Evolutionary conservation across 345 rosid genomes (phyloP), one percentile per base, ranked within the genome.

Genomic region (Sonneratia caseolaris): DNA sequence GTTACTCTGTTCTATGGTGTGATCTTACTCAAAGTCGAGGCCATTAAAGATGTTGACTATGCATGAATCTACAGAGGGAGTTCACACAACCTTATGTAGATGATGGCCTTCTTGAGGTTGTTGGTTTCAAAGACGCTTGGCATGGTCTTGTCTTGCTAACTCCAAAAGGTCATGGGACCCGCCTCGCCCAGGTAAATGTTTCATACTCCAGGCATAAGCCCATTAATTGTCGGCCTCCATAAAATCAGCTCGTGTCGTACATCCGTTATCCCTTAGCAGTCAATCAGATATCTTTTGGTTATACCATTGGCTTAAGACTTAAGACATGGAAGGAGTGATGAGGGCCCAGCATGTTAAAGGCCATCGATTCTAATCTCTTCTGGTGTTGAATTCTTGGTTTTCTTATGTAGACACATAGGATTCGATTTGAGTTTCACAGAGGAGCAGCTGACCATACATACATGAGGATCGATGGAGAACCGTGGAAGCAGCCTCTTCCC

Each of bases 51-150:
- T 49, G 15, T 8, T 70, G 43, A 70, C 24, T 53, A 27, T 53
- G 35, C 64, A 53, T 40, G 68, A 64, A 48, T 66, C 15, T 75
- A 65, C 90, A 93, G 98, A 88, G 84, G 82, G 84, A 79, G 72
- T 79, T 87, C 76, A 91, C 97, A 75, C 82, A 87, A 8, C 96
- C 97, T 72, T 89, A 57, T n/a, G 92, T 93, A n/a, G 94, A 93
- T 72, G 97, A 91, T 84, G 94, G 88, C 64, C 88, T 74, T 66
- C 69, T 91, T 1, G 97, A 91, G 76, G 83, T 93, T 53, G 97
- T 93, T 74, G 98, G 98, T 68, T 93, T 91, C 75, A 82, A 88
- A 88, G 90, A 93, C 83, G 98, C 98, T 71, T 93, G 97, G 98
- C 98, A 93, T 75, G 96, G 96, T 72, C 92, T 93, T 57, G 90